phyloP scores from a whole-genome alignment of 169 alveolate species.

The Plasmodium inui region DNA sequence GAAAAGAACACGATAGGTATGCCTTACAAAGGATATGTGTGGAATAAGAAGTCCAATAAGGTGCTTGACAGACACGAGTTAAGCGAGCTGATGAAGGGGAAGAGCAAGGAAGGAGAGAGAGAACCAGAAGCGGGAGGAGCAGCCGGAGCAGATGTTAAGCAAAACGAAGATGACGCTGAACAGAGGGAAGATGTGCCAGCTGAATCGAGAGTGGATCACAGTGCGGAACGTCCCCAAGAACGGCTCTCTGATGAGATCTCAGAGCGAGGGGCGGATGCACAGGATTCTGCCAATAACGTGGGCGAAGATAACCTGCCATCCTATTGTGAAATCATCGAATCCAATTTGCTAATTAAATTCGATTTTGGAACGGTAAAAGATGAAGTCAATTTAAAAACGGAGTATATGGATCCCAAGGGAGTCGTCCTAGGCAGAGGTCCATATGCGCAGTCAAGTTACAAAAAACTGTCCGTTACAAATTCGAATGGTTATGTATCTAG shows the following conservation, averaged over 20 bases:
- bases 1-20: conserved; percentile 72
- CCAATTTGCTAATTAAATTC: conserved; percentile 49
- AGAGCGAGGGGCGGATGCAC: not conserved
- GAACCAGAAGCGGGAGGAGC: not conserved
- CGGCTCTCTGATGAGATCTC: not conserved
- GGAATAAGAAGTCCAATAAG: conserved; percentile 79
- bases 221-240: not conserved
- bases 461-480: conserved; percentile 85
- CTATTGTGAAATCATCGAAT: conserved; percentile 43
- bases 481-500: conserved; percentile 92
- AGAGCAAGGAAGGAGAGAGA: not conserved
- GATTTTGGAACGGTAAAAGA: conserved; percentile 64
- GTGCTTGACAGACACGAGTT: conserved; percentile 75
- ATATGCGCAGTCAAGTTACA: conserved; percentile 82
- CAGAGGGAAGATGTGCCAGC: conserved; percentile 1
- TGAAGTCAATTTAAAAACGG: conserved; percentile 73
- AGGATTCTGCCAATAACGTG: not conserved
- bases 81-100: conserved; percentile 35
- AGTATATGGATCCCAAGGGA: conserved; percentile 87
- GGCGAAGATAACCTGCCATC: conserved; percentile 33
- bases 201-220: not conserved
- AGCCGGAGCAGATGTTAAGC: not conserved
- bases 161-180: not conserved
- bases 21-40: conserved; percentile 80
- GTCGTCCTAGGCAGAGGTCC: conserved; percentile 91